Evolutionary conservation across 371 early-diverging fungal genomes (phyloP), one percentile per base, ranked within the genome.

Genomic region (Mortierella sp.): DNA sequence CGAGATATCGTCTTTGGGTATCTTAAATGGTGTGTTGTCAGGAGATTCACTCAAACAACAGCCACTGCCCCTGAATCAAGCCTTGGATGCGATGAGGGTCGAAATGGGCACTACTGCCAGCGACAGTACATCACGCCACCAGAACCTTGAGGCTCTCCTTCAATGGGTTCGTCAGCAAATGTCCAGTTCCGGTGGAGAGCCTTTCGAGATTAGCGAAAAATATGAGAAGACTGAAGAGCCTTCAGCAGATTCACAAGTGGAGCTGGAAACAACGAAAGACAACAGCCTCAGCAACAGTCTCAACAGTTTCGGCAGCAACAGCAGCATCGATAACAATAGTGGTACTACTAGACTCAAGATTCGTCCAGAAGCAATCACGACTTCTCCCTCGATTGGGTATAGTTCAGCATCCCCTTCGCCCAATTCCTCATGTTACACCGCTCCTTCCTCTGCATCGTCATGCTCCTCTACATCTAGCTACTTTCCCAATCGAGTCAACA

Each of bases 281-380:
- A 24, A 47, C 63, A 21, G 28, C 50, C 22, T 9, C 45, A 21
- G 19, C 63, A 48, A 1, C 24, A 21, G 22, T 38, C 7, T 36
- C 36, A 63, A 21, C 58, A 58, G 24, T 53, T 28, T 15, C 67
- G 58, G 32, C 58, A 11, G n/a, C 67, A 43, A 19, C 58, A 66
- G 48, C n/a, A 58, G 22, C 67, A 66, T 11, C 45, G 21, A 19
- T 21, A 52, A 45, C 10, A 15, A 11, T 45, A 16, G 45, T 45
- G 45, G 16, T 1, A 5, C 13, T n/a, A 0, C 50, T n/a, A 50
- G 7, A 16, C 50, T 8, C 50, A 50, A 50, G 50, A 16, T 4
- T 50, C 50, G 50, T 8, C 50, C 50, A n/a, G n/a, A 50, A 50
- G 50, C 50, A 21, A 50, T 50, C 50, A 50, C n/a, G n/a, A 50